A percentile compares a stretch with the other conserved stretches of the same genome.
Evolutionary conservation across 1,284 basidiomycete species (phyloP).

Genomic region (Trametes versicolor): DNA sequence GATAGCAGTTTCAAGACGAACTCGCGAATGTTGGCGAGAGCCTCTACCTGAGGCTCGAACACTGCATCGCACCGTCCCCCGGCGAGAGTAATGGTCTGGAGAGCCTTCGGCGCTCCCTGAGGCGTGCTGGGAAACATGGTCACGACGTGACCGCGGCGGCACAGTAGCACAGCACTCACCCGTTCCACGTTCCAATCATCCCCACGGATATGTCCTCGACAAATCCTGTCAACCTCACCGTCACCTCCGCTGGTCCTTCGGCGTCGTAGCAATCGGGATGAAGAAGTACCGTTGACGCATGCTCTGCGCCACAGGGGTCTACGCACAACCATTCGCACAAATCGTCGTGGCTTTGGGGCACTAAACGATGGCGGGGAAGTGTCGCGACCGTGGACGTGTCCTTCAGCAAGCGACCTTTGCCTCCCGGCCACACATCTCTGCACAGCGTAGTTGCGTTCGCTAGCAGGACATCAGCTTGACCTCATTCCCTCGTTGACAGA

Average conservation of each 20-base stretch:
- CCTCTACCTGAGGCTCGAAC: not conserved
- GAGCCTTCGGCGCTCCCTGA: not conserved
- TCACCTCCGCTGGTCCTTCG: not conserved
- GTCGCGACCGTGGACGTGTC: not conserved
- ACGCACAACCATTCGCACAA: not conserved
- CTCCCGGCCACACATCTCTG: not conserved
- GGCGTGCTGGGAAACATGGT: no score
- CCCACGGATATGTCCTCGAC: not conserved
- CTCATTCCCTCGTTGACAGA: not conserved
- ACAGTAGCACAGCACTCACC: not conserved
- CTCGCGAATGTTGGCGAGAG: not conserved
- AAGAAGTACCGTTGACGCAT: not conserved
- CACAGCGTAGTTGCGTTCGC: not conserved
- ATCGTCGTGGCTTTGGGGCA: not conserved
- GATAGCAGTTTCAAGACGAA: not conserved
- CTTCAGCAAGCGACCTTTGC: not conserved
- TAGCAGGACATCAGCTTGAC: not conserved
- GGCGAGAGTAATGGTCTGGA: not conserved
- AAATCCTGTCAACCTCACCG: not conserved
- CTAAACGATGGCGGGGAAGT: not conserved
- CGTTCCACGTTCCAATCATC: not conserved
- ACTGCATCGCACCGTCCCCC: not conserved
- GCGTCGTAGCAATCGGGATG: not conserved
- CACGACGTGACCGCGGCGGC: no score
- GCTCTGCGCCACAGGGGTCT: not conserved